phyloP scores from a whole-genome alignment of 1,284 basidiomycete genomes.

The Sanguinoderma infundibulare region DNA sequence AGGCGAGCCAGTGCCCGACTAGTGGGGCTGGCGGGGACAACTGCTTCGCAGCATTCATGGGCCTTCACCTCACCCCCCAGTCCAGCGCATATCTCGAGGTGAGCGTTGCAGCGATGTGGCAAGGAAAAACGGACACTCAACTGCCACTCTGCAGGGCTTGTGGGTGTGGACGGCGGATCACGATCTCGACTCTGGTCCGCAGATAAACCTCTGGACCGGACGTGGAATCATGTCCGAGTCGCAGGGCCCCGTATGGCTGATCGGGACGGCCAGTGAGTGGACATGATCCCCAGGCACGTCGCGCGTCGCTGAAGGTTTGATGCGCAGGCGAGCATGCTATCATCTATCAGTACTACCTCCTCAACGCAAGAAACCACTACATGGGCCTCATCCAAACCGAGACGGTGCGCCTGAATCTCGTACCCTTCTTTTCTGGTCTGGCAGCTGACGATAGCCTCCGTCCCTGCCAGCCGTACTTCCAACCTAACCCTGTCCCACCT shows the following conservation, averaged over 20 bases:
- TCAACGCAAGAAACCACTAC: slow-evolving; percentile 66
- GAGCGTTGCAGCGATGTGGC: slow-evolving; percentile 23
- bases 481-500: slow-evolving; percentile 62
- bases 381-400: slow-evolving; percentile 78
- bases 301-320: neutral
- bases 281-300: too few species aligned
- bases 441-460: neutral
- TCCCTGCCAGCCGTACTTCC: slow-evolving; percentile 59
- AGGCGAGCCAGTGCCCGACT: slow-evolving; percentile 48
- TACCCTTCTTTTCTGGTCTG: neutral
- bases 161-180: slow-evolving; percentile 88
- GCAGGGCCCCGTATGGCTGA: slow-evolving; percentile 74
- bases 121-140: neutral
- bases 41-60: slow-evolving; percentile 66
- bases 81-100: slow-evolving; percentile 68
- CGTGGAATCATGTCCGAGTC: slow-evolving; percentile 83
- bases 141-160: slow-evolving; percentile 27
- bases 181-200: slow-evolving; percentile 55
- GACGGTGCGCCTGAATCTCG: slow-evolving; percentile 43
- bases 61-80: slow-evolving; percentile 60
- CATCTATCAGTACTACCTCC: slow-evolving; percentile 71
- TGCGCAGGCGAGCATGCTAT: slow-evolving; percentile 59
- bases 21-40: slow-evolving; percentile 42
- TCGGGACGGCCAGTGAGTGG: slow-evolving; percentile 60
- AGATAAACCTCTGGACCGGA: slow-evolving; percentile 70